These are phyloP conservation scores for Plasmodium vivax DNA, from an alignment of 169 alveolate genomes.

Conservation along the genomic window DNA sequence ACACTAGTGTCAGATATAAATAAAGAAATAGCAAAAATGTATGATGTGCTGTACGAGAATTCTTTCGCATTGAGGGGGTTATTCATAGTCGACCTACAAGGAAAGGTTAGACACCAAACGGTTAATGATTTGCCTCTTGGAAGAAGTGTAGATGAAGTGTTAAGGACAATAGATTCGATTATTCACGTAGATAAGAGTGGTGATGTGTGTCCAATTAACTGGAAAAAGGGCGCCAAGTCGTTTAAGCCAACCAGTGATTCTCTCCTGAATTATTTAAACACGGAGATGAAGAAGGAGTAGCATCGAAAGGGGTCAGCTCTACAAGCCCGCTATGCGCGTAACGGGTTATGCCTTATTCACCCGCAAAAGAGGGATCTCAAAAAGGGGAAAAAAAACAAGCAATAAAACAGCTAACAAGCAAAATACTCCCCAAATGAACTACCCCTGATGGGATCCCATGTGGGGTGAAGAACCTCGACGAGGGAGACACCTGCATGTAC, in stretches of 20 bases:
- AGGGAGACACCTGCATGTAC: background rate
- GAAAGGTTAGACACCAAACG: slow-evolving; percentile 82
- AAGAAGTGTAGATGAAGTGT: slow-evolving; percentile 85
- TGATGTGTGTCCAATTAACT: slow-evolving; percentile 86
- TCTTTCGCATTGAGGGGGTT: slow-evolving; percentile 84
- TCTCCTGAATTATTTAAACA: slow-evolving; percentile 31
- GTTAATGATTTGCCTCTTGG: slow-evolving; percentile 84
- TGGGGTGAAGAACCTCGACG: background rate
- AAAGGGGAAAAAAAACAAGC: background rate
- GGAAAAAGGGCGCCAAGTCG: slow-evolving; percentile 83
- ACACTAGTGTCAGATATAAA: slow-evolving; percentile 85
- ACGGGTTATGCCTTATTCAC: background rate
- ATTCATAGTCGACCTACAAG: slow-evolving; percentile 81
- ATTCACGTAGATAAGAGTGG: slow-evolving; percentile 82
- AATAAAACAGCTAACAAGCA: background rate
- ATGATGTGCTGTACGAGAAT: slow-evolving; percentile 80
- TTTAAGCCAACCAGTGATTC: slow-evolving; percentile 50
- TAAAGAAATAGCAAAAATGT: slow-evolving; percentile 78
- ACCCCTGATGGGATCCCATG: background rate
- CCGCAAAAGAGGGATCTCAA: background rate
- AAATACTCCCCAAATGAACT: background rate
- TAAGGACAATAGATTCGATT: slow-evolving; percentile 84
- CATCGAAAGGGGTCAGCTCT: background rate
- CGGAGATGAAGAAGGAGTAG: slow-evolving; percentile 9
- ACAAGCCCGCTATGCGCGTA: background rate